Evolutionary conservation across 176 grass and related monocot species (phyloP).

Genomic region (Oropetium thomaeum): DNA sequence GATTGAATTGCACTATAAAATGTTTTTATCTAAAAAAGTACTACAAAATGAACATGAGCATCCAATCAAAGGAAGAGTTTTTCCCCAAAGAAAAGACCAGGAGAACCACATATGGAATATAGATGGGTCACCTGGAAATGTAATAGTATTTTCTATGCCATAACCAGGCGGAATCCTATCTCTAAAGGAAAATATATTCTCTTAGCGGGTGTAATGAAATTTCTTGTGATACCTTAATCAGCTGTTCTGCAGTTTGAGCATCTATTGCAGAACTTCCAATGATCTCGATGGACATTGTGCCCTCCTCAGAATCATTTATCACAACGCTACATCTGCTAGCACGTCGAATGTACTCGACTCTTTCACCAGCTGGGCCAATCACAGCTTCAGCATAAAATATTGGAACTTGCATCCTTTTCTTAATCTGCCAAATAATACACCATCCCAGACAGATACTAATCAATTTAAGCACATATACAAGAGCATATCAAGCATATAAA

Average conservation of each 20-base stretch:
- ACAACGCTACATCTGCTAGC: conserved; percentile 37
- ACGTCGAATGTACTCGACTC: conserved; percentile 50
- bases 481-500: conserved; percentile 15
- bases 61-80: neutral
- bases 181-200: conserved; percentile 1
- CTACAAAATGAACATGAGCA: neutral
- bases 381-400: conserved; percentile 50
- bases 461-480: conserved; percentile 11
- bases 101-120: neutral
- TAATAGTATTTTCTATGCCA: neutral
- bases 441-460: conserved; percentile 18
- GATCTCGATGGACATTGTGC: conserved; percentile 42
- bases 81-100: neutral
- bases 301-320: conserved; percentile 23
- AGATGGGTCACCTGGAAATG: neutral
- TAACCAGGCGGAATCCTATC: neutral
- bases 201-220: conserved; percentile 4
- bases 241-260: conserved; percentile 44
- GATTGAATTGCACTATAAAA: neutral
- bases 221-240: conserved; percentile 45
- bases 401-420: conserved; percentile 47
- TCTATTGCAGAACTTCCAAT: conserved; percentile 37
- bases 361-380: conserved; percentile 46
- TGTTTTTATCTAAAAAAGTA: no score
- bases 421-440: conserved; percentile 37